Percentiles rank a stretch among this genome's conserved stretches.
These are phyloP conservation scores for Cucumis cinereus DNA, from an alignment of 306 rosid genomes.

Conservation along the genomic window DNA sequence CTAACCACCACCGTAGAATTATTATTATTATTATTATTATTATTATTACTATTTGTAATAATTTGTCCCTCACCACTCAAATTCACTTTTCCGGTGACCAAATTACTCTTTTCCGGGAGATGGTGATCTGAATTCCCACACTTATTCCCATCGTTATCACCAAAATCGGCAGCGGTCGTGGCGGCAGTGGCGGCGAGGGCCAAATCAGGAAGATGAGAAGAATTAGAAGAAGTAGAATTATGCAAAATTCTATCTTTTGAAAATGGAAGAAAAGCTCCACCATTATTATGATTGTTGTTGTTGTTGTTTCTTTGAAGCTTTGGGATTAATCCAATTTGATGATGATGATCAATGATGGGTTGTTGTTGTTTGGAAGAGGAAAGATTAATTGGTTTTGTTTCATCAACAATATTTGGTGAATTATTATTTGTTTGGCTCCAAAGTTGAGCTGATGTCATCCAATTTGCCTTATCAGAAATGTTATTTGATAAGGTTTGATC, in stretches of 20 bases:
- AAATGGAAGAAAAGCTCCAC: constrained; percentile 91
- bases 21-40: not conserved
- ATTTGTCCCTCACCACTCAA: constrained; percentile 29
- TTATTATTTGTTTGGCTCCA: constrained; percentile 65
- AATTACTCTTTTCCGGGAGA: constrained; percentile 14
- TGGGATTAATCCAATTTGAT: not conserved
- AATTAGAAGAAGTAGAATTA: not conserved
- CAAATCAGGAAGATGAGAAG: constrained; percentile 44
- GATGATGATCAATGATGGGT: not conserved
- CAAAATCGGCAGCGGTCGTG: constrained; percentile 17
- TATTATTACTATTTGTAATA: not conserved
- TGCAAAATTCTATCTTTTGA: constrained; percentile 47
- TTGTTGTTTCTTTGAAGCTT: constrained; percentile 31
- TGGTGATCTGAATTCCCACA: not conserved
- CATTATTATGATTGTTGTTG: not conserved
- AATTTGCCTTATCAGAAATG: constrained; percentile 72
- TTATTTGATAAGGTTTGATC: constrained; percentile 27
- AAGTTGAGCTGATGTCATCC: constrained; percentile 95
- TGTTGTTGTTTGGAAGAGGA: not conserved
- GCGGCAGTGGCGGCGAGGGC: constrained; percentile 43
- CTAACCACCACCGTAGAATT: not conserved
- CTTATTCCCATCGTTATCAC: not conserved
- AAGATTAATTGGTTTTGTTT: constrained; percentile 26
- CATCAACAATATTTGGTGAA: constrained; percentile 16
- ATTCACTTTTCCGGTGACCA: constrained; percentile 40